Conservation (phyloP, 345 rosid genomes). For the Eucalyptus leucophloia region DNA sequence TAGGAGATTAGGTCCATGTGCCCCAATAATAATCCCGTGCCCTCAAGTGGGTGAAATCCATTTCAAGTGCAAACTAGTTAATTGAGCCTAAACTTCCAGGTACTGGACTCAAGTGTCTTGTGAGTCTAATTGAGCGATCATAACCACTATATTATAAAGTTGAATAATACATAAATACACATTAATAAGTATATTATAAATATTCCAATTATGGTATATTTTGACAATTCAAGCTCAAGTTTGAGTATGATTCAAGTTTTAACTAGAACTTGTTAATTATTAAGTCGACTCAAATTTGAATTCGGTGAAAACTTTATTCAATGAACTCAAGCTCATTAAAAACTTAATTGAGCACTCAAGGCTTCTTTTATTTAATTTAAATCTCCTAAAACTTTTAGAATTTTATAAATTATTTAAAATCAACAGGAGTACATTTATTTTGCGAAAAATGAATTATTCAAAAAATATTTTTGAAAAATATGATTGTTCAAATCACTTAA, state of each 20-base stretch:
- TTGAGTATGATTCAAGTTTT: not conserved
- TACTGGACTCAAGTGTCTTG: not conserved
- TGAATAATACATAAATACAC: not conserved
- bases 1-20: not conserved
- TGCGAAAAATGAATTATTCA: too few species aligned
- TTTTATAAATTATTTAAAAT: not conserved
- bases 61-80: not conserved
- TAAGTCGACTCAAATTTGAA: not conserved
- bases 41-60: not conserved
- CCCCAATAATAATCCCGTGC: not conserved
- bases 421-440: not conserved
- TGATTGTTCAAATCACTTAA: too few species aligned
- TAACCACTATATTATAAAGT: not conserved
- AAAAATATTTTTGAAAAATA: too few species aligned
- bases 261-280: not conserved
- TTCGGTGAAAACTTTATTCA: too few species aligned
- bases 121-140: not conserved
- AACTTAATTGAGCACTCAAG: not conserved
- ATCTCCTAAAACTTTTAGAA: not conserved
- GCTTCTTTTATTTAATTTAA: not conserved
- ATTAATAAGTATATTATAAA: not conserved
- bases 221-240: not conserved
- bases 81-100: not conserved
- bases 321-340: not conserved
- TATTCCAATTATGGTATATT: not conserved